Conservation (phyloP, 164 flowering plant genomes). For the Tetracentron sinense region DNA sequence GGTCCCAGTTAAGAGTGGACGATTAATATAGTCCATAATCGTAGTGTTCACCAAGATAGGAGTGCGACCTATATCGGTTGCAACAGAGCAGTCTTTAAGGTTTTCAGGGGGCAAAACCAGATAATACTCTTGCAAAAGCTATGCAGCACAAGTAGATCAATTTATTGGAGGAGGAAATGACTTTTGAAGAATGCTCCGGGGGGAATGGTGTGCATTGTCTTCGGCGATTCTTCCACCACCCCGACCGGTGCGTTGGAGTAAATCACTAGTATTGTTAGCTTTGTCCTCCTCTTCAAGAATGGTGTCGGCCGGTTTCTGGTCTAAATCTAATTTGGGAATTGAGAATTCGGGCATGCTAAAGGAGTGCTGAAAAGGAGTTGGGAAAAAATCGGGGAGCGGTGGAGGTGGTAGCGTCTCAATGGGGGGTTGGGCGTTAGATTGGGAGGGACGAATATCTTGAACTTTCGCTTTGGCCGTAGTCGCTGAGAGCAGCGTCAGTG, state of each 20-base stretch:
- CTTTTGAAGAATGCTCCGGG: too few relatives aligned
- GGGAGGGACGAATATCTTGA: conserved; percentile 13
- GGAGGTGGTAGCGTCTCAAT: conserved; percentile 49
- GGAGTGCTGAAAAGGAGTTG: conserved; percentile 48
- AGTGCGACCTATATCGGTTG: too few relatives aligned
- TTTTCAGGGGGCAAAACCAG: too few relatives aligned
- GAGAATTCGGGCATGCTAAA: conserved; percentile 57
- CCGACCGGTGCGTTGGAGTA: conserved; percentile 11
- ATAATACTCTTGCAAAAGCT: too few relatives aligned
- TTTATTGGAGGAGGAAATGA: too few relatives aligned
- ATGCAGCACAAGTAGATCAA: too few relatives aligned
- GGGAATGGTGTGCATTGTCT: conserved; percentile 14
- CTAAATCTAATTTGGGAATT: conserved; percentile 20
- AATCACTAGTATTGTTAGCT: conserved; percentile 13
- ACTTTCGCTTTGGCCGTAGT: conserved; percentile 73
- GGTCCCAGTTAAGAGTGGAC: too few relatives aligned
- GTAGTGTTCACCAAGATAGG: too few relatives aligned
- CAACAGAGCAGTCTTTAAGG: too few relatives aligned
- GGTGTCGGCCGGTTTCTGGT: conserved; percentile 13
- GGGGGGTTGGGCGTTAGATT: conserved; percentile 14
- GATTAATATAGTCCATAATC: too few relatives aligned
- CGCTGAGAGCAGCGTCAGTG: conserved; percentile 81
- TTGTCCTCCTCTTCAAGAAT: conserved; percentile 33
- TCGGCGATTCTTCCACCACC: conserved; percentile 16
- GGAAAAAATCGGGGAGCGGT: conserved; percentile 54